Evolutionary conservation across 2,329 filamentous ascomycete species (phyloP), one percentile per base, ranked within the genome.

Genomic region (Pseudogymnoascus sp.): DNA sequence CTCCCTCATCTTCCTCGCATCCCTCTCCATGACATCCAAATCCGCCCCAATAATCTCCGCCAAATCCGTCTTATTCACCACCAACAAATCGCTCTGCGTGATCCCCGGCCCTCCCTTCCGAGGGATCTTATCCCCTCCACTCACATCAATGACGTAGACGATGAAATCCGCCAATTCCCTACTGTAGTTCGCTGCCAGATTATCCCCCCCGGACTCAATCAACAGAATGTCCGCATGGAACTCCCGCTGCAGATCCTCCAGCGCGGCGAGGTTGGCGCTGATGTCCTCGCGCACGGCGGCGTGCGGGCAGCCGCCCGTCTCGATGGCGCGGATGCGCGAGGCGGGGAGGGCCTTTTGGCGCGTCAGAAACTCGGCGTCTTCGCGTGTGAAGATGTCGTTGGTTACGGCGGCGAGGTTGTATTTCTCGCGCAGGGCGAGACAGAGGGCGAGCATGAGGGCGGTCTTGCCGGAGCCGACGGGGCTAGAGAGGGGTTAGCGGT

Each of bases 211-310:
- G 16, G 87, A 92, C 78, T 99, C 95, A 74, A 99, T 99, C 45
- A 99, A 85, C 23, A 99, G 83, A 21, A 99, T 76, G 73, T 97
- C 91, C 0, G 92, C 86, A 40, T 79, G 76, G 80, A 96, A 96
- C 67, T 88, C 84, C 64, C 81, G 80, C 77, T 97, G 93, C 60
- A 97, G 82, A 70, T 93, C 89, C 72, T 96, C 93, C 40, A 99
- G 84, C 0, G 93, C 95, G 63, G 92, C 90, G 3, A 99, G 86
- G 79, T 99, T 99, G 68, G 90, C 87, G 39, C 86, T 91, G 72
- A 99, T 97, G 78, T 99, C 95, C 80, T 99, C 95, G 68, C 95
- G 91, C 65, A 97, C 95, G 40, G 95, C 95, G 66, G 95, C 95
- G 79, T 99, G 95, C 0, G 95, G 95, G 74, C 95, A 97, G 11